Evolutionary conservation across 805 yeast genomes (phyloP), one percentile per base, ranked within the genome.

Genomic region (Saturnispora silvae): DNA sequence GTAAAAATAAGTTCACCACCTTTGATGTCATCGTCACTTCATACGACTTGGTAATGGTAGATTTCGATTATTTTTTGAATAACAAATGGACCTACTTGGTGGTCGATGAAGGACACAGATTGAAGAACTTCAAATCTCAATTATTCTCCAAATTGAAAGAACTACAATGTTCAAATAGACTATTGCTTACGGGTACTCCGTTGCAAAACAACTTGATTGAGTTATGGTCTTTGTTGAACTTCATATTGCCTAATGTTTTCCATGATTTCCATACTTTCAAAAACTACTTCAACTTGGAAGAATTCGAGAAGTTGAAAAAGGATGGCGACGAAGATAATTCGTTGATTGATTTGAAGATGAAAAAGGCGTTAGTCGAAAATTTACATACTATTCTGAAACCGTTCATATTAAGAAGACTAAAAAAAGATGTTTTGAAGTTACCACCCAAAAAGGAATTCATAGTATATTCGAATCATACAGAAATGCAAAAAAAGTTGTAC

Each of bases 21-120:
- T 55, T 57, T 14, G 69, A 77, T 6, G 72, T 86, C 2, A 66
- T 89, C 5, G 57, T 89, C 5, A 81, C 96, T 0, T 79, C 92
- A 19, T 89, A 85, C 61, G 96, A 89, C 52, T 67, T 81, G 11
- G 68, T 84, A 1, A 70, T 87, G 32, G 67, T 72, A 34, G 97
- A 92, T 52, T 69, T 75, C 31, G 59, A 60, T 22, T 66, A 58
- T 43, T 63, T 86, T 35, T 63, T 69, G 42, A 54, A 60, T 2
- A 58, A 70, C 9, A 58, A 63, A 18, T 87, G 96, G 96, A 81
- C 77, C 42, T 89, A 75, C 52, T 61, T 89, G 37, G 81, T 87
- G 35, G 95, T 89, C 15, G 98, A 89, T 57, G 98, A 89, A 58
- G 98, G 97, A 5, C 98, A 89, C 57, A 65, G 98, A 28, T 64